phyloP scores from a whole-genome alignment of 352 stramenopile species.

The Phytophthora hibernalis region DNA sequence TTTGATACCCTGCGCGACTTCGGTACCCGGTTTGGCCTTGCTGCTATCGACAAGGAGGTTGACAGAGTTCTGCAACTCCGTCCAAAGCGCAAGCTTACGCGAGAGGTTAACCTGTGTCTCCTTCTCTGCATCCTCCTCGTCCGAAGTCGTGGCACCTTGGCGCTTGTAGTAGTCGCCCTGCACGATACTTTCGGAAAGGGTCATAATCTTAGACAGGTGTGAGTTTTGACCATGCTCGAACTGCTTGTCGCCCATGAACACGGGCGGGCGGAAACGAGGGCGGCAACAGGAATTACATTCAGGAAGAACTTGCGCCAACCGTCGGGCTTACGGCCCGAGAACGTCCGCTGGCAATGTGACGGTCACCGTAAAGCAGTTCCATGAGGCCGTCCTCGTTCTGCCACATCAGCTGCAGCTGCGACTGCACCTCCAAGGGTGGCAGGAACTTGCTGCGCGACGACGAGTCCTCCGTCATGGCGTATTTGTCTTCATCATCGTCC shows the following conservation, averaged over 20 bases:
- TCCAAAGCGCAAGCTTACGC: slow-evolving; percentile 95
- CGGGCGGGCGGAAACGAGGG: slow-evolving; percentile 98
- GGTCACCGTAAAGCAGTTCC: slow-evolving; percentile 93
- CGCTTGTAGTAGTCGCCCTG: slow-evolving; percentile 75
- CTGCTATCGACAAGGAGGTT: slow-evolving; percentile 88
- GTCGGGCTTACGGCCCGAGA: slow-evolving; percentile 55
- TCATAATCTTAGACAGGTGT: slow-evolving; percentile 95
- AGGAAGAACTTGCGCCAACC: slow-evolving; percentile 97
- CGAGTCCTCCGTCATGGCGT: slow-evolving; percentile 65
- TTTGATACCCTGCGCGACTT: slow-evolving; percentile 92
- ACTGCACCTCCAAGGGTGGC: slow-evolving; percentile 95
- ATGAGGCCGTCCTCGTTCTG: slow-evolving; percentile 92
- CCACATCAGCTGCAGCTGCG: slow-evolving; percentile 96
- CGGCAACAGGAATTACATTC: slow-evolving; percentile 95
- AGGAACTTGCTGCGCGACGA: slow-evolving; percentile 93
- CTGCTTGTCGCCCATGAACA: slow-evolving; percentile 95
- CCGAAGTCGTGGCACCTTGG: slow-evolving; percentile 53
- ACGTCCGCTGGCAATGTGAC: slow-evolving; percentile 71
- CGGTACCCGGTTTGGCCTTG: slow-evolving; percentile 68
- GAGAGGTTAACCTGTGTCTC: slow-evolving; percentile 83
- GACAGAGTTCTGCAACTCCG: slow-evolving; percentile 96
- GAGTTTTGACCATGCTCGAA: slow-evolving; percentile 99
- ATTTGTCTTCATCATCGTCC: slow-evolving; percentile 74
- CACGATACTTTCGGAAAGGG: slow-evolving; percentile 91
- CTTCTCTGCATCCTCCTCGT: slow-evolving; percentile 60